Evolutionary conservation across 2,329 filamentous ascomycete species (phyloP).

Genomic region (Nannizziopsis arthrosporioides): DNA sequence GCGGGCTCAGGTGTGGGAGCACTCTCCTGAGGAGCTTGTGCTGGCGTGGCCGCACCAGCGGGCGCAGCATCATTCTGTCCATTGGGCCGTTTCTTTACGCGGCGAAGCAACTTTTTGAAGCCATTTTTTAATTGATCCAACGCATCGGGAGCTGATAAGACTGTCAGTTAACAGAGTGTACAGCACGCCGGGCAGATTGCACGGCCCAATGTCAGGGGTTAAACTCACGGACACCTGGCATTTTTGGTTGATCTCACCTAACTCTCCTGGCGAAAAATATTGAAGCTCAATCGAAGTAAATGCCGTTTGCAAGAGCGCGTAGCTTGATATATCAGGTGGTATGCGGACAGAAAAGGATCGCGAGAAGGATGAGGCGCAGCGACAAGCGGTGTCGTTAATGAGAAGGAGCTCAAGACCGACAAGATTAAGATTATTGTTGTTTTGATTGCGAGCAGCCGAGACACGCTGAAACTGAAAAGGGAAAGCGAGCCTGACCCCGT

Average conservation of each 20-base stretch:
- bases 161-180: not conserved
- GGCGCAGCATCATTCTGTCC: slow-evolving; percentile 9
- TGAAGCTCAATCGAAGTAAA: not conserved
- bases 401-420: too few relatives aligned
- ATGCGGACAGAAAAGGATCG: not conserved
- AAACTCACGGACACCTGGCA: slow-evolving; percentile 28
- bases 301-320: not conserved
- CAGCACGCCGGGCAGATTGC: not conserved
- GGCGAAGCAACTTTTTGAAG: slow-evolving; percentile 24
- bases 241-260: slow-evolving; percentile 13
- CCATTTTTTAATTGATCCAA: slow-evolving; percentile 26
- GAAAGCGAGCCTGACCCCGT: not conserved
- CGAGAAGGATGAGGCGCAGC: not conserved
- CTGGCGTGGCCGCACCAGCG: slow-evolving; percentile 11
- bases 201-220: not conserved
- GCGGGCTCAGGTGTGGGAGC: slow-evolving; percentile 11
- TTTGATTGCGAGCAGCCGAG: not conserved
- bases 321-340: too few relatives aligned
- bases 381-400: too few relatives aligned
- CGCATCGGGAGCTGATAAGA: slow-evolving; percentile 22
- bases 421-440: not conserved
- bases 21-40: slow-evolving; percentile 5
- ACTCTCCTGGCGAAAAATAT: not conserved
- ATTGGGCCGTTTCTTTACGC: slow-evolving; percentile 23
- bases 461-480: slow-evolving; percentile 8